Percentiles rank a stretch among this genome's conserved stretches.
These are phyloP conservation scores for Oryza nivara DNA, from an alignment of 176 grass and related monocot genomes.

Conservation along the genomic window DNA sequence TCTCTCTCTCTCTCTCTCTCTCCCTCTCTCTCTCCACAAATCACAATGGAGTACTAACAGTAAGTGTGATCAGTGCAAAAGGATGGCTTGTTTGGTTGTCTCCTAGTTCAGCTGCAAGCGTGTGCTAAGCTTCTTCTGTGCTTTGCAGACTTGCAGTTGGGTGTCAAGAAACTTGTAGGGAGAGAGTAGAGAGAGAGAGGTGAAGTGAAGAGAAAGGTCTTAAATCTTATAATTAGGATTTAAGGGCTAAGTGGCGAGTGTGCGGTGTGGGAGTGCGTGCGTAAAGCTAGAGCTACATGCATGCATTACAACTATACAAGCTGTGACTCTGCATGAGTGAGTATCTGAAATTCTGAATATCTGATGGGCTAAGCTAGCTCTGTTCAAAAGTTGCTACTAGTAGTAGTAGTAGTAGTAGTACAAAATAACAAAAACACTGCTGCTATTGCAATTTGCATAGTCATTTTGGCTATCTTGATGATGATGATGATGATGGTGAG, in stretches of 20 bases:
- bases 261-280: slow-evolving; percentile 55
- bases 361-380: not conserved
- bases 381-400: slow-evolving; percentile 24
- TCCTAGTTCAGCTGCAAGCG: not conserved
- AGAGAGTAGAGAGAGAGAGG: not conserved
- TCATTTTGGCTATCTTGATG: not conserved
- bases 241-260: slow-evolving; percentile 47
- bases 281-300: slow-evolving; percentile 13
- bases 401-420: no score
- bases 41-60: slow-evolving; percentile 13
- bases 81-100: not conserved
- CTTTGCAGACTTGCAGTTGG: not conserved
- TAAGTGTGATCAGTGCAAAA: slow-evolving; percentile 4
- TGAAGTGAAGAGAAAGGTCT: slow-evolving; percentile 24
- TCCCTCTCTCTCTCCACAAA: slow-evolving; percentile 6
- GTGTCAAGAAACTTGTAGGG: slow-evolving; percentile 28
- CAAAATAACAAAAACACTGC: slow-evolving; percentile 3
- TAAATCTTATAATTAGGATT: slow-evolving; percentile 1
- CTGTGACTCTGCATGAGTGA: not conserved
- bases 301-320: not conserved
- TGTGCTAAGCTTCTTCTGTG: slow-evolving; percentile 8
- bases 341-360: slow-evolving; percentile 9
- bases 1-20: slow-evolving; percentile 44
- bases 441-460: not conserved
- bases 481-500: slow-evolving; percentile 6